Evolutionary conservation across 495 filamentous ascomycete species (phyloP).

Genomic region (Tuber borchii): DNA sequence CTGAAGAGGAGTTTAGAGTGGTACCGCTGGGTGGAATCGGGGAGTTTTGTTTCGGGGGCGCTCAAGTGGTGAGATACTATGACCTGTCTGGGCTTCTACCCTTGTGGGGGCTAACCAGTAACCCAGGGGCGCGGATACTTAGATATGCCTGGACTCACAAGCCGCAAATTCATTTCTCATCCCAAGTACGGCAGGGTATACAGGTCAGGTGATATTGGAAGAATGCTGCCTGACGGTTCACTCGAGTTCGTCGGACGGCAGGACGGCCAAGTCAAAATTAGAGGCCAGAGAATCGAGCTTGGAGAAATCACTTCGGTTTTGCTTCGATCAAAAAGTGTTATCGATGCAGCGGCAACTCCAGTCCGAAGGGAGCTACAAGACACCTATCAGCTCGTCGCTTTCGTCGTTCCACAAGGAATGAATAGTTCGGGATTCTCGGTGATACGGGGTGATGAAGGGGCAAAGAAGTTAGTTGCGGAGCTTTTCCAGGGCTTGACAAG

Average conservation of each 20-base stretch:
- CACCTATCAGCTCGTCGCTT: conserved; percentile 49
- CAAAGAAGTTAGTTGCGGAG: conserved; percentile 30
- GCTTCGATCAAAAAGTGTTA: conserved; percentile 44
- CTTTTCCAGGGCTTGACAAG: conserved; percentile 46
- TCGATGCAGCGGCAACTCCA: conserved; percentile 54
- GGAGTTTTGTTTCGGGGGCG: conserved; percentile 77
- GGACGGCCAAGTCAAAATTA: conserved; percentile 49
- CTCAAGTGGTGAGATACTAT: conserved; percentile 54
- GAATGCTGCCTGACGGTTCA: conserved; percentile 60
- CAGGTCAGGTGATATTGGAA: conserved; percentile 63
- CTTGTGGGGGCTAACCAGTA: neutral
- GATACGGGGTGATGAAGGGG: conserved; percentile 14
- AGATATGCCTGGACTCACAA: conserved; percentile 51
- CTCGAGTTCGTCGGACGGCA: conserved; percentile 45
- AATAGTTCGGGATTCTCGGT: conserved; percentile 20
- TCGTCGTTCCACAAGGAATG: conserved; percentile 35
- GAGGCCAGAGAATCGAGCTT: conserved; percentile 51
- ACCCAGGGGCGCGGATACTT: conserved; percentile 58
- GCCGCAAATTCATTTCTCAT: conserved; percentile 59
- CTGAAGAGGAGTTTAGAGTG: conserved; percentile 43
- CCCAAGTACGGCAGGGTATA: conserved; percentile 61
- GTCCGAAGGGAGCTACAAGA: conserved; percentile 37
- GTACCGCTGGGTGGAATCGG: conserved; percentile 64
- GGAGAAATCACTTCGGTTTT: conserved; percentile 65
- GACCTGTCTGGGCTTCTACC: neutral